Base-by-base conservation (phyloP, 2,329 filamentous ascomycete genomes). In the Zymoseptoria pseudotritici region DNA sequence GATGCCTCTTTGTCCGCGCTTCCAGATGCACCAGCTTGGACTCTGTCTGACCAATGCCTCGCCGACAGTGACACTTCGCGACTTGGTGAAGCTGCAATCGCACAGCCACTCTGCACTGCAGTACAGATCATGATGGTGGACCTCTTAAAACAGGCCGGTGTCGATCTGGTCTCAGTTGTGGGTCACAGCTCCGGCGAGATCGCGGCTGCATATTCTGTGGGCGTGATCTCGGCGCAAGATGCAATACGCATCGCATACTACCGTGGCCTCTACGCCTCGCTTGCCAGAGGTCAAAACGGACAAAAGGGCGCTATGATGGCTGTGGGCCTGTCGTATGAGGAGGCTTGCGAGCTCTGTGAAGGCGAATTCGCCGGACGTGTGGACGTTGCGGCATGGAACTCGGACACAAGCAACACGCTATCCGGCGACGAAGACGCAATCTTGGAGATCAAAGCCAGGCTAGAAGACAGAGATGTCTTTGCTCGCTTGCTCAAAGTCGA, bases 71-170 rank as follows among this genome's bases (percentile, higher is more conserved):
- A 3, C 2, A 58, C 68, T 61, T 71, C 29, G 4, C 62, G 64
- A 8, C 51, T 66, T 22, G 10, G 50, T 21, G 62, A 71, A 52
- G 68, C 74, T 8, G 68, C 66, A 26, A 63, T 83, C 19, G 76
- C 79, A 0, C 82, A 85, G 62, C 80, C 82, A 0, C 66, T 83
- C 0, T 83, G 79, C 55, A 84, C 82, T 0, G 81, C 82, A 0
- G 50, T 86, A 1, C 83, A 85, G 63, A 74, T 85, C 1, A 80
- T 73, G 0, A 64, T 83, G 1, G 71, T 79, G 0, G 73, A 80
- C 20, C 65, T 76, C 0, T 70, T 82, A 1, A 24, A 17, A 4
- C 53, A 61, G 19, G 67, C 63, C 50, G 64, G 64, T 17, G 61
- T 73, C 17, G 7, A 11, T 6, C 68, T 72, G 17, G 29, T 50